phyloP scores from a whole-genome alignment of 2,329 filamentous ascomycete species.

The Monosporascus sp. region DNA sequence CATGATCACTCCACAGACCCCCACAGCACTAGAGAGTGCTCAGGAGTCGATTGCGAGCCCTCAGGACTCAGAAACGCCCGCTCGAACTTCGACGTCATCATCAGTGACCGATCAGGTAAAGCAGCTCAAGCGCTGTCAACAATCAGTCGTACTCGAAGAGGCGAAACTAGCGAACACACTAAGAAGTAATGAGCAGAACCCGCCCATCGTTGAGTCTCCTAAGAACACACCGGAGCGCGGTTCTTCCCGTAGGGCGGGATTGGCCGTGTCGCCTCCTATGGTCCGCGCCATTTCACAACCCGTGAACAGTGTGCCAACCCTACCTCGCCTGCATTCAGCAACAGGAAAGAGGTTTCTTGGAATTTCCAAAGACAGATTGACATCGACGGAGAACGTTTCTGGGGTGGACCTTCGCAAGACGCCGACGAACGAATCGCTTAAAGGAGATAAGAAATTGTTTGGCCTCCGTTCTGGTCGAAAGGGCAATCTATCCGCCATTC shows the following conservation, averaged over 20 bases:
- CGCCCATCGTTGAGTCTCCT: slow-evolving; percentile 8
- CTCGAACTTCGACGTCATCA: slow-evolving; percentile 6
- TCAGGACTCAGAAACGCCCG: slow-evolving; percentile 8
- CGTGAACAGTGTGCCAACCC: slow-evolving; percentile 27
- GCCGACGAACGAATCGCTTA: slow-evolving; percentile 35
- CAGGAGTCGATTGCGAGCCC: slow-evolving; percentile 14
- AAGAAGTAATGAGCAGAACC: slow-evolving; percentile 12
- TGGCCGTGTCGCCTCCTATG: slow-evolving; percentile 46
- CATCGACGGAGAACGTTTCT: slow-evolving; percentile 16
- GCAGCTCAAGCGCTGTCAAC: slow-evolving; percentile 45
- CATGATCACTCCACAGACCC: slow-evolving; percentile 10
- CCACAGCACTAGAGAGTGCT: slow-evolving; percentile 14
- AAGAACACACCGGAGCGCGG: slow-evolving; percentile 28
- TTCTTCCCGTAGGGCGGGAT: slow-evolving; percentile 39
- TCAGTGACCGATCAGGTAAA: slow-evolving; percentile 27
- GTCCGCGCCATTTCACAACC: slow-evolving; percentile 50
- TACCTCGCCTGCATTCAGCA: slow-evolving; percentile 41
- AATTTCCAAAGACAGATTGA: slow-evolving; percentile 19
- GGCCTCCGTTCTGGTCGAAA: slow-evolving; percentile 61
- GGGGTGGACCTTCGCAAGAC: slow-evolving; percentile 27
- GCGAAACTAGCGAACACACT: slow-evolving; percentile 11
- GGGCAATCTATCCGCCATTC: slow-evolving; percentile 69
- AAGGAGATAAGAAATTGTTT: slow-evolving; percentile 65
- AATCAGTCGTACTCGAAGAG: slow-evolving; percentile 27
- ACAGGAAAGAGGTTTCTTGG: slow-evolving; percentile 34